A percentile compares a stretch with the other conserved stretches of the same genome.
Conservation (phyloP, 352 stramenopile species). For the Pythium apleroticum region DNA sequence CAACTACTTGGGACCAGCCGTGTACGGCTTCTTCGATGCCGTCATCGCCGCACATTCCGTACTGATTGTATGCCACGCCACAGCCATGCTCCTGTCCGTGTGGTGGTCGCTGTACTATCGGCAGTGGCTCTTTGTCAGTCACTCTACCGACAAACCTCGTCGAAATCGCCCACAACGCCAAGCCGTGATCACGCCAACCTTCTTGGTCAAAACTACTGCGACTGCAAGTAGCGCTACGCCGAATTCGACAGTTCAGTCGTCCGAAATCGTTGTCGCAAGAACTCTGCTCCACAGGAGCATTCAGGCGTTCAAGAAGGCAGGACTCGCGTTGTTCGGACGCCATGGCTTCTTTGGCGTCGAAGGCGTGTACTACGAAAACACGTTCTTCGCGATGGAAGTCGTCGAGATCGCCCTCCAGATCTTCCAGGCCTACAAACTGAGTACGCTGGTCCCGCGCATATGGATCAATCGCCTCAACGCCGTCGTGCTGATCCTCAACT, state of each 20-base stretch:
- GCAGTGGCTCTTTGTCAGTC: slow-evolving; percentile 5
- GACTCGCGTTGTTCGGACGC: neutral
- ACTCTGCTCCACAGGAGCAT: neutral
- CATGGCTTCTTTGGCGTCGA: slow-evolving; percentile 11
- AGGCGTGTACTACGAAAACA: slow-evolving; percentile 5
- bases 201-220: no score
- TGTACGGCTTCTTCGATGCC: slow-evolving; percentile 12
- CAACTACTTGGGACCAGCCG: slow-evolving; percentile 14
- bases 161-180: neutral
- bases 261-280: neutral
- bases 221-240: neutral
- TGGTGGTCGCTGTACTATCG: slow-evolving; percentile 7
- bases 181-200: neutral
- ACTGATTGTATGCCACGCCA: slow-evolving; percentile 4
- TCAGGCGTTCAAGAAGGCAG: neutral
- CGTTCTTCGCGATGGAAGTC: slow-evolving; percentile 3
- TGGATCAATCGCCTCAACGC: slow-evolving; percentile 26
- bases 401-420: slow-evolving; percentile 14
- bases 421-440: slow-evolving; percentile 23
- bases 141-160: neutral
- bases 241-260: no score
- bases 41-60: slow-evolving; percentile 6
- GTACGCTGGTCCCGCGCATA: slow-evolving; percentile 7
- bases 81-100: neutral
- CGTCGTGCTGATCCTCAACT: slow-evolving; percentile 12